Percentiles rank a stretch among this genome's conserved stretches.
Evolutionary conservation across 805 yeast species (phyloP).

Genomic region (Sugiyamaella smithiae): DNA sequence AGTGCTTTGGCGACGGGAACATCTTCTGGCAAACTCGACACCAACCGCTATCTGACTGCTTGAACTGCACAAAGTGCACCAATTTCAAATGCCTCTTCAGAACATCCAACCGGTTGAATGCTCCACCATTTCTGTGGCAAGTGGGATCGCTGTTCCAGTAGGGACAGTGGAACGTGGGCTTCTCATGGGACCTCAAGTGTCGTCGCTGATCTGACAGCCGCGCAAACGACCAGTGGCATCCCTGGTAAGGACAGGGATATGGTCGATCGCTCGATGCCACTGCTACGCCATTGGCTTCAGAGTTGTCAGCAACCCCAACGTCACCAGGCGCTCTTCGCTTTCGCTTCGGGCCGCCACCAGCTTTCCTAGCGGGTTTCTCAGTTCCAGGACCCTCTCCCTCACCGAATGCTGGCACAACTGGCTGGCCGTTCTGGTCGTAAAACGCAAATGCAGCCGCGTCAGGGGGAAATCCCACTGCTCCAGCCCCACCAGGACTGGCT

Average conservation of each 20-base stretch:
- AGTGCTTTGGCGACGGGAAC: slow-evolving; percentile 53
- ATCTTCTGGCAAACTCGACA: slow-evolving; percentile 61
- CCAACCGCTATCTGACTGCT: slow-evolving; percentile 58
- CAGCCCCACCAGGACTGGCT: slow-evolving; percentile 1
- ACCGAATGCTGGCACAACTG: background rate
- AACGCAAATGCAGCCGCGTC: slow-evolving; percentile 9
- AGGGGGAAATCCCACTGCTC: background rate
- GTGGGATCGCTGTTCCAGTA: slow-evolving; percentile 66
- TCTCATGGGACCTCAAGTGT: slow-evolving; percentile 62
- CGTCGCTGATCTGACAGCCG: slow-evolving; percentile 68
- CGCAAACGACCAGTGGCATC: slow-evolving; percentile 68
- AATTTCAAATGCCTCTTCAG: slow-evolving; percentile 67
- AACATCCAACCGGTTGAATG: slow-evolving; percentile 71
- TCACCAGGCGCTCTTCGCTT: slow-evolving; percentile 5
- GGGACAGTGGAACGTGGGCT: slow-evolving; percentile 70
- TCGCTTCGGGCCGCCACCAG: slow-evolving; percentile 7
- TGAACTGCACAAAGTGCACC: slow-evolving; percentile 58
- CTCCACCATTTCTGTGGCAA: slow-evolving; percentile 74
- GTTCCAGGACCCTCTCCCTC: slow-evolving; percentile 3
- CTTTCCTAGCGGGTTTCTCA: background rate
- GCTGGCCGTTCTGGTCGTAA: slow-evolving; percentile 6
- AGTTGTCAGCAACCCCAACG: slow-evolving; percentile 3
- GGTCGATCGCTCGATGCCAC: slow-evolving; percentile 30
- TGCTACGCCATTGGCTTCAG: slow-evolving; percentile 8
- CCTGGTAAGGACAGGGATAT: slow-evolving; percentile 36